A percentile compares a stretch with the other conserved stretches of the same genome.
Evolutionary conservation across 306 rosid genomes (phyloP).

Genomic region (Hippophae tibetana): DNA sequence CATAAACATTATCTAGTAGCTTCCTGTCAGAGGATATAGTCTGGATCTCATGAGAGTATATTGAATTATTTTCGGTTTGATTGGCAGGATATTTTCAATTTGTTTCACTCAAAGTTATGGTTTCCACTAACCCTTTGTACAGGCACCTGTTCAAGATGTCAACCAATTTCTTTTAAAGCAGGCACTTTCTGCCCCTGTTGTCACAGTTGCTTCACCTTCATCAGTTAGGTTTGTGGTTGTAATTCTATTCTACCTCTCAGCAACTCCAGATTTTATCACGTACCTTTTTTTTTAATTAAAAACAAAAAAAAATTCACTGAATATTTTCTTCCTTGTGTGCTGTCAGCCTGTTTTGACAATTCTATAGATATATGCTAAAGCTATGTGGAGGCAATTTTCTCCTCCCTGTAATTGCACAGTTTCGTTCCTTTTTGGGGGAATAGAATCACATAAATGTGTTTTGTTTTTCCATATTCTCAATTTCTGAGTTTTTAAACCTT

Average conservation of each 20-base stretch:
- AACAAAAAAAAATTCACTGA: constrained; percentile 2
- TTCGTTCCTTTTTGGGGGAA: neutral
- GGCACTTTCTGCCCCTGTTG: constrained; percentile 73
- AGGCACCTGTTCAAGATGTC: constrained; percentile 75
- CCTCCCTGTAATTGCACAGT: too few species aligned
- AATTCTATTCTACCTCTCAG: neutral
- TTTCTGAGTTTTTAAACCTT: constrained; percentile 2
- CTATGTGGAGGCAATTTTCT: too few species aligned
- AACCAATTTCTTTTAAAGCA: constrained; percentile 47
- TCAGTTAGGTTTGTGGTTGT: constrained; percentile 53
- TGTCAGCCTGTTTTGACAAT: neutral
- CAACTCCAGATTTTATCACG: neutral
- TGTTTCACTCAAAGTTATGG: constrained; percentile 8
- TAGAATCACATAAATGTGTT: neutral
- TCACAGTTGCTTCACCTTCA: constrained; percentile 94
- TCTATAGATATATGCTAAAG: too few species aligned
- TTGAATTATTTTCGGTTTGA: neutral
- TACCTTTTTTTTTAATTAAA: neutral
- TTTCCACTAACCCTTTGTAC: constrained; percentile 22
- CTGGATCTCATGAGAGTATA: neutral
- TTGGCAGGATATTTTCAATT: constrained; percentile 7
- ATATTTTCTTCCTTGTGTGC: neutral
- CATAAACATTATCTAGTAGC: too few species aligned
- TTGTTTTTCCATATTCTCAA: neutral
- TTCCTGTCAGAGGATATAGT: neutral